A percentile compares a stretch with the other conserved stretches of the same genome.
These are phyloP conservation scores for Malassezia brasiliensis DNA, from an alignment of 1,284 basidiomycete genomes.

Conservation along the genomic window DNA sequence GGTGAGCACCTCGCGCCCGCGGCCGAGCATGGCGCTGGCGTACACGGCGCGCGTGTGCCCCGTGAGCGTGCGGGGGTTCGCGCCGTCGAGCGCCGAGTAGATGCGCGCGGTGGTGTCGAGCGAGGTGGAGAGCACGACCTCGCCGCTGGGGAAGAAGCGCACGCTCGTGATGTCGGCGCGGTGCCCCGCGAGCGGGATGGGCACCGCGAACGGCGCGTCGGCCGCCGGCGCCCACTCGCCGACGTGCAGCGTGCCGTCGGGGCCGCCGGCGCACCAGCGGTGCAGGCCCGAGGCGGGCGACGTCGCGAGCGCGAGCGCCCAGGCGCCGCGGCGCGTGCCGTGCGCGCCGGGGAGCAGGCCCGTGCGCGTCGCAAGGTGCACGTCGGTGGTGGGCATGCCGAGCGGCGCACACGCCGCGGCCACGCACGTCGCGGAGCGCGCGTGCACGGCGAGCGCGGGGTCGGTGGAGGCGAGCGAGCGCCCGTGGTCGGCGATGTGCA, in stretches of 20 bases:
- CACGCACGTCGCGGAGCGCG: not conserved
- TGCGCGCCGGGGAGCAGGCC: not conserved
- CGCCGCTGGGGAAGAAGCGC: constrained; percentile 37
- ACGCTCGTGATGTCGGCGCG: constrained; percentile 32
- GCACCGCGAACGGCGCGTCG: not conserved
- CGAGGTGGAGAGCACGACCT: constrained; percentile 56
- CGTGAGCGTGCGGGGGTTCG: constrained; percentile 57
- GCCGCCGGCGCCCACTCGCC: constrained; percentile 3
- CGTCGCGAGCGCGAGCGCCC: not conserved
- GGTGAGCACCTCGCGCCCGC: constrained; percentile 59
- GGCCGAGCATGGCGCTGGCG: constrained; percentile 57
- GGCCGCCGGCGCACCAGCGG: constrained; percentile 8
- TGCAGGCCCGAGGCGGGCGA: not conserved
- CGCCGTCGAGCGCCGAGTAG: constrained; percentile 53
- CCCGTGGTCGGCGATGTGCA: not conserved
- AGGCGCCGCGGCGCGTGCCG: not conserved
- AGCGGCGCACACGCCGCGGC: not conserved
- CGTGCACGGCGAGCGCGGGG: not conserved
- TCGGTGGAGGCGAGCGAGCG: not conserved
- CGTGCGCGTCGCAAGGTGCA: not conserved
- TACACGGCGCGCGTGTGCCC: constrained; percentile 59
- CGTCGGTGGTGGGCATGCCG: not conserved
- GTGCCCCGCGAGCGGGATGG: constrained; percentile 21
- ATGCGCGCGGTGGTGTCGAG: constrained; percentile 59
- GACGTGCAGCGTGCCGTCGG: constrained; percentile 1